Base-by-base conservation (phyloP, 164 flowering plant genomes). In the Magnolia kwangsiensis region DNA sequence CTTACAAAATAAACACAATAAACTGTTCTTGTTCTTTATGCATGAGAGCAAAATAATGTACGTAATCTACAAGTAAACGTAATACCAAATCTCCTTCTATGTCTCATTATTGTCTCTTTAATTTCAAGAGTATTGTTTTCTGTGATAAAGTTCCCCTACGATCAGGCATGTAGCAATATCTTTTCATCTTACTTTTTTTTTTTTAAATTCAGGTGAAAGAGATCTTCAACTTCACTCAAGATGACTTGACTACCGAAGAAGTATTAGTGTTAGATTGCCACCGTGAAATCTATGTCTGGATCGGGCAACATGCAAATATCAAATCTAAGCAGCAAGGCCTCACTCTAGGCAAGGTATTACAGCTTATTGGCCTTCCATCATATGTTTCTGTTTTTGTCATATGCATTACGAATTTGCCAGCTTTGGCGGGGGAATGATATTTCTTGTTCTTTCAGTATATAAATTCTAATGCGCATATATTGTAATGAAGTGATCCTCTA, bases 191-290 rank as follows among this genome's bases (percentile, higher is more conserved):
- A 50, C 63, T n/a, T n/a, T 64, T 50, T 2, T 55, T 67, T 64
- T 58, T 63, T 24, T 24, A 24, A 24, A 24, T 76, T 68, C 90
- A 92, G 98, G 91, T 87, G 72, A 89, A 83, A 77, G 98, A 93
- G 86, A 88, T 93, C 81, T 89, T 85, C 89, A 92, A 85, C 82
- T 93, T 87, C 77, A 80, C 87, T 20, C 98, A 93, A 76, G 98
- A 90, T 80, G 98, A 93, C 84, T 81, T 93, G 72, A 90, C 87
- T 63, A 91, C 98, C 3, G 98, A 93, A 84, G 96, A 93, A 77
- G 84, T 89, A 4, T 79, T 90, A 24, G 63, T 93, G 21, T 89
- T 93, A n/a, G 88, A 91, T 74, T 89, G 93, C 87, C 83, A 81
- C 59, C 75, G 18, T 19, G 98, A 88, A 80, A 77, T 93, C 50